Evolutionary conservation across 495 filamentous ascomycete species (phyloP).

Genomic region (Pseudomonodictys pantanalensis): DNA sequence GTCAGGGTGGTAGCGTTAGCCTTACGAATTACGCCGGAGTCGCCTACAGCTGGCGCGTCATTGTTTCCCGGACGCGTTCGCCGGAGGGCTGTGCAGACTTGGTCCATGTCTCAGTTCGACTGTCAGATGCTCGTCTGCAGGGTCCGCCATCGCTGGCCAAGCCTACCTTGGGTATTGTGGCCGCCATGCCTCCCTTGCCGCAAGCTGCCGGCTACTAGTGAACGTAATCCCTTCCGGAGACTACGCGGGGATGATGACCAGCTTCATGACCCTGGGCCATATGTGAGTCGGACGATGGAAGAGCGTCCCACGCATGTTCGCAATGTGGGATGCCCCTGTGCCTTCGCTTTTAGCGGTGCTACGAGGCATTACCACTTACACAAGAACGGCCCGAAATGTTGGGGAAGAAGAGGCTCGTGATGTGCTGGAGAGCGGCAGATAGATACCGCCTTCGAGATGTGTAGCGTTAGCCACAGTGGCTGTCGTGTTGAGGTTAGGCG

Average conservation of each 20-base stretch:
- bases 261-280: too few relatives aligned
- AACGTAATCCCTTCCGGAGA: neutral
- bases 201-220: neutral
- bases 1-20: too few relatives aligned
- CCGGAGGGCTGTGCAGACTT: conserved; percentile 21
- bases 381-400: too few relatives aligned
- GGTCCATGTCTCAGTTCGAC: conserved; percentile 25
- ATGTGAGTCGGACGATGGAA: too few relatives aligned
- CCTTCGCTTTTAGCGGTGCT: too few relatives aligned
- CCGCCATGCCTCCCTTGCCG: neutral
- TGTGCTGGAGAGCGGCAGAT: neutral
- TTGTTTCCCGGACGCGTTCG: conserved; percentile 9
- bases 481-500: too few relatives aligned
- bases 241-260: too few relatives aligned
- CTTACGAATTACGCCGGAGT: too few relatives aligned
- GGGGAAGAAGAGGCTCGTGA: neutral
- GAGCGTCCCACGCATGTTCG: too few relatives aligned
- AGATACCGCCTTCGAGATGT: neutral
- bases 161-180: neutral
- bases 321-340: too few relatives aligned
- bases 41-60: conserved; percentile 11
- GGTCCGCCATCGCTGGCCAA: neutral
- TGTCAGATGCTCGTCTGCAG: conserved; percentile 30
- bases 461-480: too few relatives aligned
- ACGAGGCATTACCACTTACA: too few relatives aligned